Evolutionary conservation across 2,329 filamentous ascomycete genomes (phyloP).

Genomic region (Trichophyton benhamiae): DNA sequence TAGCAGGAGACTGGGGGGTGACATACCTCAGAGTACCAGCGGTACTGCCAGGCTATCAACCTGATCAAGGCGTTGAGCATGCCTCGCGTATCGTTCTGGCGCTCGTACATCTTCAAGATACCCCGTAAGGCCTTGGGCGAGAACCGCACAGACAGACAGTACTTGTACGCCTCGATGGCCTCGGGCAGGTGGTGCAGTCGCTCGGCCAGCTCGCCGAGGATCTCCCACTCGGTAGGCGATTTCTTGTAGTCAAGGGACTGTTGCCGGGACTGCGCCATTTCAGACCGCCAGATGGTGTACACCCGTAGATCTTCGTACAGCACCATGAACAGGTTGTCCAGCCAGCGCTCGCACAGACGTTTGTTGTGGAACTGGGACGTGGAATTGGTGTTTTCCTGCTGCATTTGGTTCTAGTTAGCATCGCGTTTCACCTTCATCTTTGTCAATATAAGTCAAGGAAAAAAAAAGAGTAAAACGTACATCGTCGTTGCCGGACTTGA

Average conservation of each 20-base stretch:
- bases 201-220: slow-evolving; percentile 82
- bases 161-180: slow-evolving; percentile 82
- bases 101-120: slow-evolving; percentile 67
- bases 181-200: slow-evolving; percentile 86
- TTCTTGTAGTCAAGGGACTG: slow-evolving; percentile 95
- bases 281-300: slow-evolving; percentile 98
- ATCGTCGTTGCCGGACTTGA: slow-evolving; percentile 62
- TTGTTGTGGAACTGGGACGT: slow-evolving; percentile 95
- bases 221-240: slow-evolving; percentile 95
- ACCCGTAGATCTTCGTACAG: slow-evolving; percentile 95
- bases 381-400: slow-evolving; percentile 55
- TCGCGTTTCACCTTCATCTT: too few relatives aligned
- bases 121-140: slow-evolving; percentile 85
- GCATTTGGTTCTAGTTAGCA: neutral
- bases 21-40: slow-evolving; percentile 87
- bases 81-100: slow-evolving; percentile 63
- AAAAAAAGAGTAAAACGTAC: slow-evolving; percentile 32
- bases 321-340: slow-evolving; percentile 98
- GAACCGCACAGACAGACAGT: slow-evolving; percentile 77
- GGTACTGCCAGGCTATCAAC: slow-evolving; percentile 93
- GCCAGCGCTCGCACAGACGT: slow-evolving; percentile 89
- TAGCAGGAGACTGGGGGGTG: neutral
- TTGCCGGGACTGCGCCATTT: slow-evolving; percentile 88
- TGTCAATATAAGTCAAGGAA: neutral
- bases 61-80: slow-evolving; percentile 77